A percentile compares a stretch with the other conserved stretches of the same genome.
Conservation (phyloP, 805 yeast species). For the Saturnispora ahearnii region DNA sequence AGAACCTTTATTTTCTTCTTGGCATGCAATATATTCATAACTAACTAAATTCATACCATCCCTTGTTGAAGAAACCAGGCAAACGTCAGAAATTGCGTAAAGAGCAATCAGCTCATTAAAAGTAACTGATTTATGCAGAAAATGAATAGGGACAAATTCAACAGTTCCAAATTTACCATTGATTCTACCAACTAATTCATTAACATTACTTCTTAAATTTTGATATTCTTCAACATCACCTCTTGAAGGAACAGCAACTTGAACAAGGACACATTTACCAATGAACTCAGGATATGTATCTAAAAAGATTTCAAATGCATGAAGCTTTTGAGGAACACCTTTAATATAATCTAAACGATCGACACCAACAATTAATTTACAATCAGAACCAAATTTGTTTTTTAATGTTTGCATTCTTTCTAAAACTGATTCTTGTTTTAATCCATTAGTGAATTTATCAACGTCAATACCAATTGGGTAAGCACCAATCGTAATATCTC, state of each 20-base stretch:
- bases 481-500: slow-evolving; percentile 83
- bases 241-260: slow-evolving; percentile 94
- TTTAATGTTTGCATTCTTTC: slow-evolving; percentile 56
- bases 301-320: slow-evolving; percentile 89
- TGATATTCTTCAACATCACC: slow-evolving; percentile 99
- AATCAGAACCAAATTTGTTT: slow-evolving; percentile 54
- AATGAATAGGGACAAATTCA: slow-evolving; percentile 96
- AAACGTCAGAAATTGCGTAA: slow-evolving; percentile 79
- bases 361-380: slow-evolving; percentile 90
- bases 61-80: slow-evolving; percentile 87
- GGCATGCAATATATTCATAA: slow-evolving; percentile 96
- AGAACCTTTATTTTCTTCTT: slow-evolving; percentile 70
- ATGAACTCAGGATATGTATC: slow-evolving; percentile 96
- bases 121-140: slow-evolving; percentile 84
- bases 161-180: slow-evolving; percentile 95
- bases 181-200: slow-evolving; percentile 92
- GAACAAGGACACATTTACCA: slow-evolving; percentile 91
- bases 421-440: slow-evolving; percentile 53
- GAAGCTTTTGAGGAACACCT: slow-evolving; percentile 96
- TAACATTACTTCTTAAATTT: slow-evolving; percentile 83
- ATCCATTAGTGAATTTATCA: slow-evolving; percentile 76
- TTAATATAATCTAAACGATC: slow-evolving; percentile 94
- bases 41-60: slow-evolving; percentile 98
- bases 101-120: slow-evolving; percentile 88
- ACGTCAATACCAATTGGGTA: slow-evolving; percentile 99